These are phyloP conservation scores for Thalassiosira ordinaria DNA, from an alignment of 352 stramenopile genomes.

Conservation along the genomic window DNA sequence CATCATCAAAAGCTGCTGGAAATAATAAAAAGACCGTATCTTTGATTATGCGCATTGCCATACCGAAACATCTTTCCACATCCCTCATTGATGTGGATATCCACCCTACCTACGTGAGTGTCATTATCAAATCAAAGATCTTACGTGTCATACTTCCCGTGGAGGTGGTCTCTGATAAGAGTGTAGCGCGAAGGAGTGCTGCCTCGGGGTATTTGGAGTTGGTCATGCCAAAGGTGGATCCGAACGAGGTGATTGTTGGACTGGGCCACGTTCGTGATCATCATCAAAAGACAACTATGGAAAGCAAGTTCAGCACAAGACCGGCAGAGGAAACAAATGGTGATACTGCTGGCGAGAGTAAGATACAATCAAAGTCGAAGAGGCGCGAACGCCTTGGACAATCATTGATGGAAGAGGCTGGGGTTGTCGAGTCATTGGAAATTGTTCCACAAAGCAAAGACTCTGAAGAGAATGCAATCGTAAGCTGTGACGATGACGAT, in stretches of 20 bases:
- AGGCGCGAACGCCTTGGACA: conserved; percentile 34
- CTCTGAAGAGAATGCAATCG: neutral
- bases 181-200: conserved; percentile 64
- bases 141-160: conserved; percentile 78
- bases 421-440: conserved; percentile 12
- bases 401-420: conserved; percentile 30
- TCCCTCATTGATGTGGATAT: conserved; percentile 94
- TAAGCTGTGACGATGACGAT: conserved; percentile 10
- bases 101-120: conserved; percentile 91
- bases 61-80: conserved; percentile 90
- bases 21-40: conserved; percentile 66
- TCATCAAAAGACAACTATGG: neutral
- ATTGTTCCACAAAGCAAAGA: conserved; percentile 10
- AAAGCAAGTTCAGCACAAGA: no score
- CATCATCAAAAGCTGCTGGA: neutral
- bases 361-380: no score
- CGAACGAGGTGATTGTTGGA: conserved; percentile 31
- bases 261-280: conserved; percentile 22
- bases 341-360: no score
- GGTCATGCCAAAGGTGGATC: conserved; percentile 85
- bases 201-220: conserved; percentile 83
- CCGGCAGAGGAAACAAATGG: no score
- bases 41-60: conserved; percentile 87
- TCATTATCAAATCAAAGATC: conserved; percentile 93
- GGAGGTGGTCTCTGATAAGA: conserved; percentile 74